Evolutionary conservation across 495 filamentous ascomycete species (phyloP).

Genomic region (Xylaria scruposa): DNA sequence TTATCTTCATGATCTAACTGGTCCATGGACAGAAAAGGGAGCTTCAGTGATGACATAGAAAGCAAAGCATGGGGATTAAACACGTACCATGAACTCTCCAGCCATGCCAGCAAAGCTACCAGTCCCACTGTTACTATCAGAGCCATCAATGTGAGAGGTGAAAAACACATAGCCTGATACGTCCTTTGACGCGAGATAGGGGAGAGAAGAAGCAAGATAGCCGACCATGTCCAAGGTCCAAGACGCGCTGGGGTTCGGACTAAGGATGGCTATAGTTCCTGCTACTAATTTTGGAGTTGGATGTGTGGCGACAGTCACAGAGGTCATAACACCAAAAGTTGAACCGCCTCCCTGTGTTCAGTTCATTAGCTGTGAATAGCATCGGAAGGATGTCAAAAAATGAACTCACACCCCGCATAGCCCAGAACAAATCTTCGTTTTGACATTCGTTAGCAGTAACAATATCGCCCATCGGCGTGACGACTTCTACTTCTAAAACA

Average conservation of each 20-base stretch:
- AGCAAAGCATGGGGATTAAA: neutral
- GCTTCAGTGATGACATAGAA: neutral
- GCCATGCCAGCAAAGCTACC: constrained; percentile 43
- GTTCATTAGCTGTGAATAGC: neutral
- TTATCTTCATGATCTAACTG: neutral
- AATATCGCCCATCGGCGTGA: constrained; percentile 61
- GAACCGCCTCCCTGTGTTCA: constrained; percentile 62
- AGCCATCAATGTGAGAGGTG: constrained; percentile 37
- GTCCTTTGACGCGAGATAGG: constrained; percentile 43
- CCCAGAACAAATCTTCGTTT: constrained; percentile 71
- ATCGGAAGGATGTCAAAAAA: neutral
- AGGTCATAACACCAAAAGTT: constrained; percentile 68
- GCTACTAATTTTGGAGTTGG: constrained; percentile 40
- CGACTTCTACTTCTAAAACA: constrained; percentile 66
- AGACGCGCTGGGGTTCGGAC: constrained; percentile 13
- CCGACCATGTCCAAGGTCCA: constrained; percentile 42
- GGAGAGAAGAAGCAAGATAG: constrained; percentile 47
- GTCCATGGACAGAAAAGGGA: neutral
- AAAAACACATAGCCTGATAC: constrained; percentile 50
- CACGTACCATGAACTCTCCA: constrained; percentile 28
- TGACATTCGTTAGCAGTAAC: constrained; percentile 61
- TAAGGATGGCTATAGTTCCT: constrained; percentile 33
- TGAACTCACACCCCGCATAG: constrained; percentile 62
- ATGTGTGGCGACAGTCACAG: constrained; percentile 55
- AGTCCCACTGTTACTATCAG: constrained; percentile 28